Base-by-base conservation (phyloP, 2,329 filamentous ascomycete genomes). In the Diaporthe caulivora region DNA sequence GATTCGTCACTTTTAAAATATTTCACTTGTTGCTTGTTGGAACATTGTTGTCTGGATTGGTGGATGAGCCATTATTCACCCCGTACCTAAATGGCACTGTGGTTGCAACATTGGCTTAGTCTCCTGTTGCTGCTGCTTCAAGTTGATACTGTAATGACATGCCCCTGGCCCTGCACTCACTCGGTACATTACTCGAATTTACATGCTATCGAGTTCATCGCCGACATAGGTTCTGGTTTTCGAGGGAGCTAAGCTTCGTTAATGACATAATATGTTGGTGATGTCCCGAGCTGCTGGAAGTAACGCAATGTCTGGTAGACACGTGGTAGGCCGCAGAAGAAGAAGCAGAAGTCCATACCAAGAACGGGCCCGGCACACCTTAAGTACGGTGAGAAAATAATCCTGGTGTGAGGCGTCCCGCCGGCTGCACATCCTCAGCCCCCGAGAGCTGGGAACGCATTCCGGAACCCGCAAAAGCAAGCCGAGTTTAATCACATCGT, bases 391-490 rank as follows among this genome's bases (percentile, higher is more conserved):
- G n/a, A 62, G 44, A 7, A 37, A 37, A 37, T 15, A 26, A 51
- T 65, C 29, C 44, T 26, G 3, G 62, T 31, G 62, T 6, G 10
- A 40, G 47, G 15, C n/a, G 44, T 37, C 2, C 62, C 62, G 15
- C 62, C 62, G 62, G 62, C 62, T 65, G 62, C 62, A 65, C 44
- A 37, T 37, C 31, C 13, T 51, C 51, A 17, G 31, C 18, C 62
- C 62, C 44, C 62, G 44, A 51, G 29, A 37, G 44, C 31, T 51
- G 62, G 62, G 17, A 65, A 10, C 44, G 44, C 44, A 24, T 51
- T 51, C 62, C 62, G 62, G 18, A 15, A 34, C 21, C 62, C 44
- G 62, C 62, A 65, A 51, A 65, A 65, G 62, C 44, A 65, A 37
- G 1, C 26, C 13, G n/a, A 51, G 34, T 15, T 51, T 29, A 51